Conservation (phyloP, 164 flowering plant genomes). For the Kalanchoe fedtschenkoi region DNA sequence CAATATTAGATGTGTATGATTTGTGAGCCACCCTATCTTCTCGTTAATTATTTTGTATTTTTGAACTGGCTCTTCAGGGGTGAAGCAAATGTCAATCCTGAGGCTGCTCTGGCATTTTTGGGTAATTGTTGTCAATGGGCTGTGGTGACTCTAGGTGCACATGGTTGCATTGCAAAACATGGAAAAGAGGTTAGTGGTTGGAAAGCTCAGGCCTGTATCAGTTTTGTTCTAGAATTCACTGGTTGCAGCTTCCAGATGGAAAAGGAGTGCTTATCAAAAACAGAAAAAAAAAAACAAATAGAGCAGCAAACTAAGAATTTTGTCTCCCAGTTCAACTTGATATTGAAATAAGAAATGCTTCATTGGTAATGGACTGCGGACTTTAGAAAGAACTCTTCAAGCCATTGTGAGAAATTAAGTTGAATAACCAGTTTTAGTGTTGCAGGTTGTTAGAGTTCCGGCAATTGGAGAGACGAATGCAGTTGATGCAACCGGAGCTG, state of each 20-base stretch:
- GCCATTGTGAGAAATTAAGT: not conserved
- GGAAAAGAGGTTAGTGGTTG: slow-evolving; percentile 53
- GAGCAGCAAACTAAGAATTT: too few species aligned
- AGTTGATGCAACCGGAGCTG: slow-evolving; percentile 93
- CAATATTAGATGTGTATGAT: not conserved
- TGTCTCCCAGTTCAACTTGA: not conserved
- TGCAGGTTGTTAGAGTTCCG: slow-evolving; percentile 62
- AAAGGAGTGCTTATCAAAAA: too few species aligned
- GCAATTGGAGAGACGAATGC: slow-evolving; percentile 67
- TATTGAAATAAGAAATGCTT: not conserved
- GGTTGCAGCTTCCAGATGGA: too few species aligned
- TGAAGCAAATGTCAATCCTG: slow-evolving; percentile 43
- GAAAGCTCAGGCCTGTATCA: not conserved
- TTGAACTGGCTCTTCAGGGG: slow-evolving; percentile 25
- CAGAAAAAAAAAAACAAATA: too few species aligned
- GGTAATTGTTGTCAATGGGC: slow-evolving; percentile 72
- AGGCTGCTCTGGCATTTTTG: slow-evolving; percentile 64
- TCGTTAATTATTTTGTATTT: not conserved
- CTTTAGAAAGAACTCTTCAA: not conserved
- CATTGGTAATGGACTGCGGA: not conserved
- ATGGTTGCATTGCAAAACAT: slow-evolving; percentile 83
- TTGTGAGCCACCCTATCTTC: not conserved
- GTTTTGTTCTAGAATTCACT: not conserved
- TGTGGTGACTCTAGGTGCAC: slow-evolving; percentile 75
- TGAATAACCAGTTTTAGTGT: not conserved